Evolutionary conservation across 257 asterid genomes (phyloP), one percentile per base, ranked within the genome.

Genomic region (Rubia yunnanensis): DNA sequence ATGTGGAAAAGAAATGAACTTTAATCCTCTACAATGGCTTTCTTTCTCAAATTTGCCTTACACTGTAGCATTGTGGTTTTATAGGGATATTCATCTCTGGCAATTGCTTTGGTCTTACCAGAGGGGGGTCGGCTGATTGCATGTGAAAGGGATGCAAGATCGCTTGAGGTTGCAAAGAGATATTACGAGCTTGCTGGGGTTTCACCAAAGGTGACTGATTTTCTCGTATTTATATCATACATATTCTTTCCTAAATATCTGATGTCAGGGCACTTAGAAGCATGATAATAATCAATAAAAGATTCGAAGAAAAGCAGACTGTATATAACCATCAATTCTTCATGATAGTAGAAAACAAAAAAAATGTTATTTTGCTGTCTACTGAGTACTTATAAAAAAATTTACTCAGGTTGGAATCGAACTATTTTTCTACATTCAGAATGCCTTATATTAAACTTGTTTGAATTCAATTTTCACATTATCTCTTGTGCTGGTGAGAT

Each of bases 61-160:
- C 22, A 54, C 54, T 18, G 31, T 65, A 32, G 53, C 35, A 11
- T 41, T 65, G 30, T 46, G 64, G 36, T 52, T 61, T 13, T 32
- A 65, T 79, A 88, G 96, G 99, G 99, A 32, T 92, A 92, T 84
- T 92, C 99, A n/a, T 92, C 97, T 58, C 79, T 92, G 56, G 96
- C 97, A 30, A 76, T 92, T 67, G 97, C 97, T 70, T 67, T 87
- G 76, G 95, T 83, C 69, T 86, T 92, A 63, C 96, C 97, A 20
- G 83, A 84, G 77, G 86, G 86, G 31, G 97, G 97, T 58, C 84
- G 71, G 39, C 73, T 92, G 65, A 82, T 92, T 71, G 99, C 95
- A 1, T 92, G 99, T 68, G 99, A 92, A 79, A 83, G 91, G 75
- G 95, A 92, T 34, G 80, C 84, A 22, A 83, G 64, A 76, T 76